These are phyloP conservation scores for Xylaria scruposa DNA, from an alignment of 495 filamentous ascomycete genomes.

Conservation along the genomic window DNA sequence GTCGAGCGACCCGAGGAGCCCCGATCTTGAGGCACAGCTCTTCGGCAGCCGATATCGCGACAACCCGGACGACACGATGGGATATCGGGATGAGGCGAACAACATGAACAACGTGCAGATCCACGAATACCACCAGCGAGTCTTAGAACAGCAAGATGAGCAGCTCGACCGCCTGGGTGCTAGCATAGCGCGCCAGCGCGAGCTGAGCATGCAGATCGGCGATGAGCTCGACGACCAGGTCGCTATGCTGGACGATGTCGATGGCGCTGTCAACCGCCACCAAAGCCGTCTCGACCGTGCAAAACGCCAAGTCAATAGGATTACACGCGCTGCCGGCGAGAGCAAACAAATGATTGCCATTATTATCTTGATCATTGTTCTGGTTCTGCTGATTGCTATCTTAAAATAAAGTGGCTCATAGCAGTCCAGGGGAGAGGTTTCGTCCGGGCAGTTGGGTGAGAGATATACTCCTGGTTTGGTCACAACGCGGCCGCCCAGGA, in stretches of 20 bases:
- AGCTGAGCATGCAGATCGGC: conserved; percentile 94
- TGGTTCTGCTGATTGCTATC: conserved; percentile 79
- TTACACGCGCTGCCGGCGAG: conserved; percentile 77
- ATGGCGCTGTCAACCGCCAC: conserved; percentile 82
- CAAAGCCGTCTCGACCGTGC: conserved; percentile 75
- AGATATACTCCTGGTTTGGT: not conserved
- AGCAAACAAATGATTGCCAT: conserved; percentile 83
- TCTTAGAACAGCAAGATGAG: conserved; percentile 87
- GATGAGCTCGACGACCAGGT: conserved; percentile 94
- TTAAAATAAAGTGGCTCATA: conserved; percentile 62
- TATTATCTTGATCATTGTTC: conserved; percentile 73
- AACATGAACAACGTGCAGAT: conserved; percentile 81
- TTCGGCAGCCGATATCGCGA: conserved; percentile 67
- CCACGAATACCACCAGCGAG: conserved; percentile 78
- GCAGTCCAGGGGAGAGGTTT: not conserved
- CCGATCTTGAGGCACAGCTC: conserved; percentile 61
- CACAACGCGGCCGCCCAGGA: not conserved
- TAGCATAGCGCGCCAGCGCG: conserved; percentile 88
- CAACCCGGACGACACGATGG: conserved; percentile 54
- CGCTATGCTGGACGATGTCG: conserved; percentile 85
- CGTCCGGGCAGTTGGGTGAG: not conserved
- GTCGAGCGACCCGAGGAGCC: conserved; percentile 44
- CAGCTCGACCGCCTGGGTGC: conserved; percentile 86
- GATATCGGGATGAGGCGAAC: conserved; percentile 58
- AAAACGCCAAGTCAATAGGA: conserved; percentile 67